Percentiles rank a stretch among this genome's conserved stretches.
These are phyloP conservation scores for Corylus americana DNA, from an alignment of 306 rosid genomes.

Conservation along the genomic window DNA sequence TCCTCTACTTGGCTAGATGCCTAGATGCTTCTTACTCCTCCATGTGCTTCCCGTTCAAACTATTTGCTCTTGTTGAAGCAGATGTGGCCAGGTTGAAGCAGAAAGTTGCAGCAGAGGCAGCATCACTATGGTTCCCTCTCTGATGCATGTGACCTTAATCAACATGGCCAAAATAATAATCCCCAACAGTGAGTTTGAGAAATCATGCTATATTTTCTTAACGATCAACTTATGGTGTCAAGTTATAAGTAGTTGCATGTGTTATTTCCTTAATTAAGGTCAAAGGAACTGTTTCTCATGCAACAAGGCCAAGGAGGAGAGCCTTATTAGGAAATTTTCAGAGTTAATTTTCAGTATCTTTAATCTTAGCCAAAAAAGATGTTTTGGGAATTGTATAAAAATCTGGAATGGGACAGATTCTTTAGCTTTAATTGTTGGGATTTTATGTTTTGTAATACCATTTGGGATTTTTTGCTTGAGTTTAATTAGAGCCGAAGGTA, in stretches of 20 bases:
- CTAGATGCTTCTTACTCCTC: conserved; percentile 55
- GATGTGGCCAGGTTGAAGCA: conserved; percentile 98
- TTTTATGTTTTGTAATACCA: too few species aligned
- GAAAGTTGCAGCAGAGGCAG: conserved; percentile 96
- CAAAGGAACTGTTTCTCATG: not conserved
- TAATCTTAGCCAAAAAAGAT: too few species aligned
- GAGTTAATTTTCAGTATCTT: too few species aligned
- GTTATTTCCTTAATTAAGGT: not conserved
- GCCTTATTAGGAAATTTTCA: too few species aligned
- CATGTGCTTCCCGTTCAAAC: conserved; percentile 6
- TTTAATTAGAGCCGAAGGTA: too few species aligned
- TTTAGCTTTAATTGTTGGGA: too few species aligned
- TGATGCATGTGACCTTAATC: conserved; percentile 83
- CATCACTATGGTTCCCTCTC: conserved; percentile 91
- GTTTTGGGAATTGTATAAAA: too few species aligned
- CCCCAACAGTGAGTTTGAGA: conserved; percentile 81
- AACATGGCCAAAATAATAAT: conserved; percentile 69
- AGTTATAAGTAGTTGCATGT: not conserved
- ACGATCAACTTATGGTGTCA: conserved; percentile 15
- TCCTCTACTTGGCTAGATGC: too few species aligned
- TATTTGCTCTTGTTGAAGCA: conserved; percentile 93
- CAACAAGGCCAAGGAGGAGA: not conserved
- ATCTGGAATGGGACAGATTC: too few species aligned
- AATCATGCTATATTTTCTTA: conserved; percentile 11
- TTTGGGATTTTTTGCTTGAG: too few species aligned